These are phyloP conservation scores for Antrodiella citrinella DNA, from an alignment of 768 basidiomycete species.

Conservation along the genomic window DNA sequence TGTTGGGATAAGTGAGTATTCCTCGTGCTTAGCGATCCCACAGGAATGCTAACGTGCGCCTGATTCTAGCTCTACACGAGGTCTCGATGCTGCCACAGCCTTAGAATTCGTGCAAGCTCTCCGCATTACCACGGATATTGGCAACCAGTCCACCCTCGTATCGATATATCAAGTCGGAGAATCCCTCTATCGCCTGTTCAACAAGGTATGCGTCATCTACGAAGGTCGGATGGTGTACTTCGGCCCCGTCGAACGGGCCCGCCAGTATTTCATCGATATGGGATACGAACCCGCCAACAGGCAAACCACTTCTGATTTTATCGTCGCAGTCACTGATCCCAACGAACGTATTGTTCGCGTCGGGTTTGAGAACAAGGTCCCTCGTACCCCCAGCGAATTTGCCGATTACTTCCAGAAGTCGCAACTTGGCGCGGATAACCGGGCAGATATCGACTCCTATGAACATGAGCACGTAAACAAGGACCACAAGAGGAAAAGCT, in stretches of 20 bases:
- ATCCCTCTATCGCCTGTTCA: conserved; percentile 54
- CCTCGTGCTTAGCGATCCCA: not conserved
- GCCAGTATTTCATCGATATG: conserved; percentile 66
- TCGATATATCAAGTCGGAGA: conserved; percentile 83
- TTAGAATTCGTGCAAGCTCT: conserved; percentile 52
- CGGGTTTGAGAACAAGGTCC: conserved; percentile 32
- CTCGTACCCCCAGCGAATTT: conserved; percentile 52
- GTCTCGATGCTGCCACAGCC: conserved; percentile 38
- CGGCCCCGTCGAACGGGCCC: conserved; percentile 56
- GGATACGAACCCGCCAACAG: conserved; percentile 48
- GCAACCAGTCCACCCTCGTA: conserved; percentile 49
- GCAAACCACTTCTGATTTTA: conserved; percentile 55
- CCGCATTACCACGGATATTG: conserved; percentile 44
- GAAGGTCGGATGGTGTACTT: conserved; percentile 71
- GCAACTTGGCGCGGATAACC: conserved; percentile 32
- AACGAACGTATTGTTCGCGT: conserved; percentile 44
- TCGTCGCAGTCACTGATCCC: conserved; percentile 54
- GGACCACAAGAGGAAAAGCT: conserved; percentile 33
- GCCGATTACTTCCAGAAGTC: conserved; percentile 30
- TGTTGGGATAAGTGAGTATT: conserved; percentile 70
- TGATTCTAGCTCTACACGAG: not conserved
- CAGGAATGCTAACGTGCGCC: not conserved
- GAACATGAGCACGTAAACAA: conserved; percentile 35
- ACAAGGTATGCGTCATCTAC: conserved; percentile 75
- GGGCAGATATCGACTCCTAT: conserved; percentile 40